Percentiles rank a stretch among this genome's conserved stretches.
Conservation (phyloP, 225 moss, liverwort and hornwort species). For the Rhytidiadelphus loreus region DNA sequence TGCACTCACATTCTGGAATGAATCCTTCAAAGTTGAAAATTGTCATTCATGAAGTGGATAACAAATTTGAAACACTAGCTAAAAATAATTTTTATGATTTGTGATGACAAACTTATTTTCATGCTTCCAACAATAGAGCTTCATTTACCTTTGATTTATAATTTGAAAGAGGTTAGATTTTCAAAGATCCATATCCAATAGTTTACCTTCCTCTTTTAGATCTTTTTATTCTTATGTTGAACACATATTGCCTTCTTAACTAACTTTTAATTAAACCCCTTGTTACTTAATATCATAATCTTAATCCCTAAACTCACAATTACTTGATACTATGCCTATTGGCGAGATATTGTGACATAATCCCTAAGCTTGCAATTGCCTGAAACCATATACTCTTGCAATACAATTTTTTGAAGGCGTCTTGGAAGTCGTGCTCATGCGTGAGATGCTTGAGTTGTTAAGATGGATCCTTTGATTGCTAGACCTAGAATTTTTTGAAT, state of each 20-base stretch:
- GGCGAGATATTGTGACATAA: no score
- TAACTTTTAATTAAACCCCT: no score
- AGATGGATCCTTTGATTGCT: no score
- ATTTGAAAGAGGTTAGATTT: background rate
- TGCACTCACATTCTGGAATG: no score
- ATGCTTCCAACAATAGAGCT: background rate
- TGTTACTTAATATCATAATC: no score
- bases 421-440: accelerated
- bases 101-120: background rate
- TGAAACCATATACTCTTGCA: no score
- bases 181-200: background rate
- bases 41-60: background rate
- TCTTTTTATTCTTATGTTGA: background rate
- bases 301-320: no score
- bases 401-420: background rate
- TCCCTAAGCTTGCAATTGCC: no score
- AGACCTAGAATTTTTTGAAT: no score
- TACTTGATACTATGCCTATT: background rate
- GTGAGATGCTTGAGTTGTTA: no score
- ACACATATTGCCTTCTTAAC: no score
- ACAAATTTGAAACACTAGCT: background rate
- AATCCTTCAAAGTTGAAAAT: background rate
- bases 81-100: background rate
- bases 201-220: background rate
- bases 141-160: background rate